A percentile compares a stretch with the other conserved stretches of the same genome.
Evolutionary conservation across 768 basidiomycete species (phyloP).

Genomic region (Tricholoma sp.): DNA sequence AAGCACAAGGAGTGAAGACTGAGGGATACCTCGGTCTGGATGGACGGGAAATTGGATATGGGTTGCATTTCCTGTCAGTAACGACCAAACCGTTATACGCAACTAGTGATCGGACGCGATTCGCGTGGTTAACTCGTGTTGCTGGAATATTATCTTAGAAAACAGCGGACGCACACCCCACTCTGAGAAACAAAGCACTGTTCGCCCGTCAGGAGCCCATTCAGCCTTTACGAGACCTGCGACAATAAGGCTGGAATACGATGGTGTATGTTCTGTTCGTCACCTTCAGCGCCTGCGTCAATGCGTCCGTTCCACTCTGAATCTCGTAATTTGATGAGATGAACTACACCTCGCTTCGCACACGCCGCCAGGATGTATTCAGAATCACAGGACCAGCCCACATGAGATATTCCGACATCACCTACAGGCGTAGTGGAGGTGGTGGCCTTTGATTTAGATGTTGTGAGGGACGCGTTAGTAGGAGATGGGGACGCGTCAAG

Average conservation of each 20-base stretch:
- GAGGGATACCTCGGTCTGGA: constrained; percentile 61
- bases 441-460: constrained; percentile 26
- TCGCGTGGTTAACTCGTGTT: constrained; percentile 1
- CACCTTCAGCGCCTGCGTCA: constrained; percentile 74
- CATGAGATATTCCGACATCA: constrained; percentile 58
- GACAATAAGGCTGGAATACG: constrained; percentile 1
- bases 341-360: constrained; percentile 63
- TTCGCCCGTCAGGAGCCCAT: constrained; percentile 85
- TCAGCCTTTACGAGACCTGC: constrained; percentile 76
- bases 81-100: constrained; percentile 82
- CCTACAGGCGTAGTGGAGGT: constrained; percentile 14
- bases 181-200: constrained; percentile 85
- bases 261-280: not conserved
- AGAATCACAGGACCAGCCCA: constrained; percentile 86
- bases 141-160: not conserved
- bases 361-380: constrained; percentile 82
- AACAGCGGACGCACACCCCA: constrained; percentile 70
- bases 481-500: constrained; percentile 52
- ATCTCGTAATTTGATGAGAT: constrained; percentile 75
- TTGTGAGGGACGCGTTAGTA: constrained; percentile 38
- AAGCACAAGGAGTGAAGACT: not conserved
- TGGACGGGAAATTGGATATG: constrained; percentile 86
- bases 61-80: constrained; percentile 67
- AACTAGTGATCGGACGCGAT: constrained; percentile 42
- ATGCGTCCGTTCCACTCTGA: constrained; percentile 76